These are phyloP conservation scores for Citrus maxima DNA, from an alignment of 345 rosid genomes.

Conservation along the genomic window DNA sequence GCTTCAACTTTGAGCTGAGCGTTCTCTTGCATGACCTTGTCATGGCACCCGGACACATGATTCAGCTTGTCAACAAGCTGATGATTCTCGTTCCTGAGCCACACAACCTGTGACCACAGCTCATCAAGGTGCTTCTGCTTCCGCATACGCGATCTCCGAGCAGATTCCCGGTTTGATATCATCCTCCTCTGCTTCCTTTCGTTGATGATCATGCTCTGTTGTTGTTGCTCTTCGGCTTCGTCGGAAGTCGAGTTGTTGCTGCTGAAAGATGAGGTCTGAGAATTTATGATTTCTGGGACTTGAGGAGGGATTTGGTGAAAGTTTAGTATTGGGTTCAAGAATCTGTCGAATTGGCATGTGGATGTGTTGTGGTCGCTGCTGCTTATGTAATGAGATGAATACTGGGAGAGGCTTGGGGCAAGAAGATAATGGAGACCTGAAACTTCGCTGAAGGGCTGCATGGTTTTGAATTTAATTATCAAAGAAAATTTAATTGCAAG, in stretches of 20 bases:
- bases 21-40: conserved; percentile 58
- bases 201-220: conserved; percentile 45
- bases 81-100: conserved; percentile 84
- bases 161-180: conserved; percentile 95
- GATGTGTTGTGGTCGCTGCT: conserved; percentile 19
- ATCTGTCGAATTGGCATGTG: conserved; percentile 29
- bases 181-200: conserved; percentile 92
- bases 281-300: conserved; percentile 30
- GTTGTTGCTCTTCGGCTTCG: conserved; percentile 69
- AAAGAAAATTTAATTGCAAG: not conserved
- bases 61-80: conserved; percentile 75
- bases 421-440: conserved; percentile 45
- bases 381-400: conserved; percentile 32
- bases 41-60: conserved; percentile 57
- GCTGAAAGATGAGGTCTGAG: conserved; percentile 48
- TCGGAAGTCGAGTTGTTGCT: conserved; percentile 80
- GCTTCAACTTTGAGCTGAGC: conserved; percentile 69
- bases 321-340: conserved; percentile 32
- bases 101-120: conserved; percentile 82
- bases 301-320: conserved; percentile 30
- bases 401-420: conserved; percentile 37
- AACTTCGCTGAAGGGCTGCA: conserved; percentile 54
- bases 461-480: conserved; percentile 19
- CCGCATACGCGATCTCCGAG: conserved; percentile 91
- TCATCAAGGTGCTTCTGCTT: conserved; percentile 96